Evolutionary conservation across 2,329 filamentous ascomycete genomes (phyloP).

Genomic region (Talaromyces sp.): DNA sequence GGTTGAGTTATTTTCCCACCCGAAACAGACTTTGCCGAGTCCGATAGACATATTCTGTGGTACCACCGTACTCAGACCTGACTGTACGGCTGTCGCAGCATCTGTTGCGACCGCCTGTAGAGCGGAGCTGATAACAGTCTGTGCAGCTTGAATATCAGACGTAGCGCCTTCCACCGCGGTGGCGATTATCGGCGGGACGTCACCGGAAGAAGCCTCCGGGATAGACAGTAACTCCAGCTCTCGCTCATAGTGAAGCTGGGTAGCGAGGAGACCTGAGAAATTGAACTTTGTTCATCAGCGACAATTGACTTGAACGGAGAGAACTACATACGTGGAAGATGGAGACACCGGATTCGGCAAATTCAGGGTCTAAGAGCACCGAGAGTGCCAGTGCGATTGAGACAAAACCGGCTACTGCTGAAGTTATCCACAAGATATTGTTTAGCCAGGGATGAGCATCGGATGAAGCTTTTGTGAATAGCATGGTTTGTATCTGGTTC

Average conservation of each 20-base stretch:
- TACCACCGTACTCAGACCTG: neutral
- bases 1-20: neutral
- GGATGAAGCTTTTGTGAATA: neutral
- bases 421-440: neutral
- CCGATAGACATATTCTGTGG: neutral
- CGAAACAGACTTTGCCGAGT: neutral
- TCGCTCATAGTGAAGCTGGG: neutral
- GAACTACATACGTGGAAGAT: neutral
- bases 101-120: neutral
- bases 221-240: neutral
- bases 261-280: neutral
- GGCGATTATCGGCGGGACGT: neutral
- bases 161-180: neutral
- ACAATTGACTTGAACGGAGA: neutral
- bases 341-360: neutral
- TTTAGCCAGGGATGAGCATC: neutral
- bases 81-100: neutral
- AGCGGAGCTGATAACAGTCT: neutral
- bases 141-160: neutral
- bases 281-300: neutral
- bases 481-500: neutral
- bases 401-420: neutral
- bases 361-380: neutral
- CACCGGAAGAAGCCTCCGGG: neutral
- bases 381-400: neutral